Base-by-base conservation (phyloP, 2,329 filamentous ascomycete genomes). In the Xylaria sp. region DNA sequence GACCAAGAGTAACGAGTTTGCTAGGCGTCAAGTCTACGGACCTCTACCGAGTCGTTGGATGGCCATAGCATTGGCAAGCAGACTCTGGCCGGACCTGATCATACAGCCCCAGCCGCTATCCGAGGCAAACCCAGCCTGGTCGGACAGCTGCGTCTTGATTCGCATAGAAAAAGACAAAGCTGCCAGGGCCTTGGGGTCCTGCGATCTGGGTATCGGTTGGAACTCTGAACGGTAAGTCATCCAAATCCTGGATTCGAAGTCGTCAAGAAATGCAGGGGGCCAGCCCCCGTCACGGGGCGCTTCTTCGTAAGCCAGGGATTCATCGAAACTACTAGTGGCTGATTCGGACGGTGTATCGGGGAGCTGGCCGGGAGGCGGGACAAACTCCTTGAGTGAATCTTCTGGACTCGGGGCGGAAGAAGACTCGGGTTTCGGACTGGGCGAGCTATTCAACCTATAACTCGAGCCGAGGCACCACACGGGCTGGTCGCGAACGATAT, bases 51-150 rank as follows among this genome's bases (percentile, higher is more conserved):
- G 77, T 46, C 83, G 80, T 52, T 92, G 77, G 58, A 89, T 81
- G 16, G 85, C 76, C 68, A 97, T 79, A 1, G 93, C 83, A 74
- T 97, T 99, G 50, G 93, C 93, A 48, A 99, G 79, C 30, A 99
- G 80, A 69, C 91, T 93, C 77, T 99, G 94, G 2, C 94, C 94
- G 4, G 93, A 97, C 61, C 94, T 82, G 68, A 99, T 97, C 94
- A 99, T 99, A 71, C 94, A 99, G 0, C 94, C 94, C 92, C 95
- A 99, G 55, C 94, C 94, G 8, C 91, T 92, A 73, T 99, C 94
- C 1, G 91, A 93, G 9, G 91, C 89, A 75, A 97, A 99, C 3
- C 90, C 92, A 30, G 81, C 81, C 59, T 90, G 84, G 53, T 96
- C 91, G 9, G 85, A 82, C 4, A 97, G 77, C 69, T 91, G 89